Base-by-base conservation (phyloP, 352 stramenopile genomes). In the Peronospora destructor region DNA sequence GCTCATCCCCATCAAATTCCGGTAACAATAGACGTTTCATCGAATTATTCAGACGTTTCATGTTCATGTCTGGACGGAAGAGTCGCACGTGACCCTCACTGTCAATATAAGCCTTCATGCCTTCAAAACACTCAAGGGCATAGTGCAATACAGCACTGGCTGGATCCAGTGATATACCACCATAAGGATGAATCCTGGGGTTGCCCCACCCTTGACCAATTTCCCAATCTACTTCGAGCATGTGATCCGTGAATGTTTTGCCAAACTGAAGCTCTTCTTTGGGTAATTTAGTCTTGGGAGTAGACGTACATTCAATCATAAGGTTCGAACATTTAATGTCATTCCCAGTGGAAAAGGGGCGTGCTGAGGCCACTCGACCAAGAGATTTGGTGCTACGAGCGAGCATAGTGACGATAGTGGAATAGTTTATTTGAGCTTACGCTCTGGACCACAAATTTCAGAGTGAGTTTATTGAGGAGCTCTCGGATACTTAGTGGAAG, bases 31-130 rank as follows among this genome's bases (percentile, higher is more conserved):
- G 71, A n/a, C 90, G 79, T 52, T 91, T 77, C 91, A 98, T 98
- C 25, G 89, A 97, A 51, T 62, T 82, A 50, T 94, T 94, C 3
- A 98, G 68, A 12, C 95, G 87, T 64, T 95, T 87, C 88, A 98
- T 97, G 72, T 98, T 98, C 71, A 95, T 91, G 45, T 98, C 86
- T 10, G 94, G 94, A 50, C 95, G 92, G 72, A 98, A 98, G 39
- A 98, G 73, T 30, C 89, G 84, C 36, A 98, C 64, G 29, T 84
- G 80, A 30, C 87, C 85, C 13, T 95, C 53, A 16, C 73, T 65
- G 39, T 87, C 82, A 35, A 87, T 74, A 60, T 97, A 98, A 1
- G 91, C 91, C 63, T 98, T 98, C 87, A 98, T 95, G 26, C 91
- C 95, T 73, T 98, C 91, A 61, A 97, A 98, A 59, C 91, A 97